phyloP scores from a whole-genome alignment of 2,329 filamentous ascomycete species.

The Cladorrhinum sp. region DNA sequence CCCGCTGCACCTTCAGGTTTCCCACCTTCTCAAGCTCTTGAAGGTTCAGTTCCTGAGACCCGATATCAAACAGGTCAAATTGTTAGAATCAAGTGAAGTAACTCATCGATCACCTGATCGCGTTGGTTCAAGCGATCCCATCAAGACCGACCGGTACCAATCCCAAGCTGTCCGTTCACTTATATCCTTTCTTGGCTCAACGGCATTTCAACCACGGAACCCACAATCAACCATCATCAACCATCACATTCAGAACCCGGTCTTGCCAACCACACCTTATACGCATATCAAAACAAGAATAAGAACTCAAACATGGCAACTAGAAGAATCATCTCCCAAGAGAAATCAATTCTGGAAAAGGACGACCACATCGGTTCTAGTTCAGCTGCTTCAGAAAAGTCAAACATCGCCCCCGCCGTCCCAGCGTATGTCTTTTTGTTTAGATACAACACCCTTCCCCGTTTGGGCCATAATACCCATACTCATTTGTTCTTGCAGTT shows the following conservation, averaged over 20 bases:
- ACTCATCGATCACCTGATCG: too few species aligned
- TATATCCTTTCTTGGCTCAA: too few species aligned
- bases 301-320: conserved; percentile 61
- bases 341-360: conserved; percentile 64
- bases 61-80: too few species aligned
- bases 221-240: too few species aligned
- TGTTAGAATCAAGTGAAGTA: too few species aligned
- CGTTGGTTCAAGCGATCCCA: too few species aligned
- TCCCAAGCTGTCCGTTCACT: too few species aligned
- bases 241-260: not conserved
- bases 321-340: conserved; percentile 60
- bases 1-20: too few species aligned
- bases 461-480: not conserved
- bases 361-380: conserved; percentile 45
- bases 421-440: conserved; percentile 62
- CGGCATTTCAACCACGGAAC: too few species aligned
- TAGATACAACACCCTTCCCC: conserved; percentile 23
- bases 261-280: not conserved
- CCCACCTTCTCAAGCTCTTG: too few species aligned
- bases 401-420: conserved; percentile 77
- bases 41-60: too few species aligned
- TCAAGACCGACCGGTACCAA: too few species aligned
- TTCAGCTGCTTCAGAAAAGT: conserved; percentile 51
- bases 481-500: conserved; percentile 42
- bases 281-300: not conserved